Evolutionary conservation across 2,329 filamentous ascomycete genomes (phyloP).

Genomic region (Colletotrichum sp.): DNA sequence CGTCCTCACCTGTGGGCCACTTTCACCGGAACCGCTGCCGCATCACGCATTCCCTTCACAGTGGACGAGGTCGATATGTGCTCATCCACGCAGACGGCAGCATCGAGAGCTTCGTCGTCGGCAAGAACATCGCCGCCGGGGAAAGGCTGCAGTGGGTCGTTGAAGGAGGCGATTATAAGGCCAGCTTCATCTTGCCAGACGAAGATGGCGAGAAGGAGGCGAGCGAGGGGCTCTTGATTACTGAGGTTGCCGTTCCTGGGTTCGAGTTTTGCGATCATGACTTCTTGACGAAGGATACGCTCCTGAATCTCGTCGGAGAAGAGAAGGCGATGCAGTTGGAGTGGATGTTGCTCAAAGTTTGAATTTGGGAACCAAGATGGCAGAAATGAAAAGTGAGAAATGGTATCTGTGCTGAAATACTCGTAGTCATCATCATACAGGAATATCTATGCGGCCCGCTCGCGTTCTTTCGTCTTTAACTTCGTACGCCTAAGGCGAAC

Average conservation of each 20-base stretch:
- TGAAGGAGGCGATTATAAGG: slow-evolving; percentile 71
- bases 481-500: background rate
- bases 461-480: background rate
- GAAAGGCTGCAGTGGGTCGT: slow-evolving; percentile 73
- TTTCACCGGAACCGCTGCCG: slow-evolving; percentile 69
- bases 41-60: slow-evolving; percentile 70
- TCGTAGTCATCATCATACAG: background rate
- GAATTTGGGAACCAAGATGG: background rate
- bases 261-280: slow-evolving; percentile 73
- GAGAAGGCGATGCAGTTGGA: slow-evolving; percentile 53
- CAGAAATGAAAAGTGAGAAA: background rate
- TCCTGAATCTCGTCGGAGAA: slow-evolving; percentile 56
- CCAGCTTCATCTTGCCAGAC: slow-evolving; percentile 60
- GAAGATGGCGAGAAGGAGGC: slow-evolving; percentile 39
- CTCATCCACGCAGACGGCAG: slow-evolving; percentile 62
- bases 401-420: background rate
- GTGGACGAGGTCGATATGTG: slow-evolving; percentile 67
- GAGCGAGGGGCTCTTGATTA: slow-evolving; percentile 63
- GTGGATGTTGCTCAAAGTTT: slow-evolving; percentile 43
- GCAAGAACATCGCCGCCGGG: slow-evolving; percentile 57
- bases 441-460: background rate
- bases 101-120: slow-evolving; percentile 70
- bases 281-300: slow-evolving; percentile 59
- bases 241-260: slow-evolving; percentile 71
- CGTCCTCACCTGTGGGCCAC: slow-evolving; percentile 55